These are phyloP conservation scores for Aspergillus ellipticus DNA, from an alignment of 495 filamentous ascomycete genomes.

Conservation along the genomic window DNA sequence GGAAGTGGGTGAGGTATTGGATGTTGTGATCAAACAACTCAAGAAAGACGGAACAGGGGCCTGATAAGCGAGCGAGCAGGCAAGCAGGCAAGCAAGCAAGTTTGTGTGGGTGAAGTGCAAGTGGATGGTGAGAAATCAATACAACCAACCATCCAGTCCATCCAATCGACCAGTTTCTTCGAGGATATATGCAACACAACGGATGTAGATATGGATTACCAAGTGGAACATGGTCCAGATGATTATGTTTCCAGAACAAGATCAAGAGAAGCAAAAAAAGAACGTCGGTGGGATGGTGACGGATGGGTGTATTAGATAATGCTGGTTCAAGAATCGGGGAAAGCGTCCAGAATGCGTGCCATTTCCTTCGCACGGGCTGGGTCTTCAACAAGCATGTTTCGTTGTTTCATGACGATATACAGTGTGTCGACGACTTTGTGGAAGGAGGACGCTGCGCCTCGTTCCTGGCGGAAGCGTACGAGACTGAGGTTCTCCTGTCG, in stretches of 20 bases:
- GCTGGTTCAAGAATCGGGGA: constrained; percentile 11
- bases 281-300: background rate
- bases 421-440: constrained; percentile 75
- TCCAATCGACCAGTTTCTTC: background rate
- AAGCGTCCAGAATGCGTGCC: constrained; percentile 35
- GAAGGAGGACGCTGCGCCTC: constrained; percentile 82
- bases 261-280: background rate
- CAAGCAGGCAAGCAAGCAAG: too few species aligned
- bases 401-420: constrained; percentile 52
- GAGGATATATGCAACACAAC: background rate
- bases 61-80: too few species aligned
- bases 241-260: background rate
- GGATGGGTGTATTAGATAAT: background rate
- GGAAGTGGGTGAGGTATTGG: too few species aligned
- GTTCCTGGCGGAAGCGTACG: constrained; percentile 80
- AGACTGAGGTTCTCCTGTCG: constrained; percentile 65
- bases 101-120: background rate
- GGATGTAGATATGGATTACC: background rate
- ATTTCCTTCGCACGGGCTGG: constrained; percentile 59
- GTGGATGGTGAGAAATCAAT: background rate
- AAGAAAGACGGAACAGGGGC: too few species aligned
- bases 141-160: background rate
- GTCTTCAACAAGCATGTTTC: constrained; percentile 66
- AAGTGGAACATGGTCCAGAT: background rate
- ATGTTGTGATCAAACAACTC: too few species aligned